Evolutionary conservation across 2,329 filamentous ascomycete genomes (phyloP), one percentile per base, ranked within the genome.

Genomic region (Sporothrix phasma): DNA sequence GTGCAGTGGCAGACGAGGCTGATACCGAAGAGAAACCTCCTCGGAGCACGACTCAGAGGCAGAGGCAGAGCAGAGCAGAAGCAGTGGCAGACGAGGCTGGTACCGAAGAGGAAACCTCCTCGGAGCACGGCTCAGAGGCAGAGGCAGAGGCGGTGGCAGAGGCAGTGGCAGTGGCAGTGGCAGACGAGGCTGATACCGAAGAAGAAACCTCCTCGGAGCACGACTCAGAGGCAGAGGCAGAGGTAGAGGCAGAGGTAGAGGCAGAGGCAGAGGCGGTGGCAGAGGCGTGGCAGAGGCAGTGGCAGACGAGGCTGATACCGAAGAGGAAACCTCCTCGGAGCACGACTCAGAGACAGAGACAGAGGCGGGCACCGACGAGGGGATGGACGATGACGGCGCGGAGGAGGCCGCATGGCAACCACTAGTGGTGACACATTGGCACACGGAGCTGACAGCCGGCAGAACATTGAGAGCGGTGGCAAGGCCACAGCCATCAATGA

Each of bases 401-500:
- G 54, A 15, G 3, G 63, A 29, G 11, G 34, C 19, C 34, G 22
- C 45, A 15, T 11, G 22, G 15, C 64, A 66, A 17, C 58, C 58
- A 29, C 58, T 61, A 26, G 24, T 7, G 43, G 54, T 15, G 5
- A 61, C 43, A n/a, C 58, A 39, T 4, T 3, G 11, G n/a, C 58
- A 61, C 8, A 61, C 58, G 17, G 24, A n/a, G 10, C 17, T 7
- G 1, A 61, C 60, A 11, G 47, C 34, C 4, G 22, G 15, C 13
- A 62, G 31, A 15, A 65, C 61, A 2, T 15, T 24, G 10, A 59
- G 24, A 10, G 34, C 64, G 6, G 13, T 34, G 0, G 3, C 51
- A 3, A 65, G 3, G 47, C 65, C 65, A 43, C 66, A 67, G 29
- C 24, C 46, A 15, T 34, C 58, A 22, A 62, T 8, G 17, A 67